Base-by-base conservation (phyloP, 305 asterid genomes). In the Lippia alba region DNA sequence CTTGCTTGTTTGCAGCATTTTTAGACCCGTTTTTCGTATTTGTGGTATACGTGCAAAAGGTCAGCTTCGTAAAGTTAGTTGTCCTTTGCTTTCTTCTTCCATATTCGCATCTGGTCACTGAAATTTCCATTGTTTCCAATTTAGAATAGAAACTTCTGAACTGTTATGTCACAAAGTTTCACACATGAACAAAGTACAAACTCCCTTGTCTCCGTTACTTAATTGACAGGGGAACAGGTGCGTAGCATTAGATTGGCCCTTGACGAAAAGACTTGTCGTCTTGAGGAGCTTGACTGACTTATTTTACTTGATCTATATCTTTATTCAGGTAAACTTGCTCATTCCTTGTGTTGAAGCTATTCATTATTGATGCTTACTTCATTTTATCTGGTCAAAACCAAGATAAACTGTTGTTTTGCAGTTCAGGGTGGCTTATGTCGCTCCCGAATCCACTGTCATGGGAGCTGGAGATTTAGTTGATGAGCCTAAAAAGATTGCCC, bases 391-490 rank as follows among this genome's bases (percentile, higher is more conserved):
- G 30, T 24, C 30, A 24, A 24, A 5, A 36, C 4, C 49, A 24
- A 24, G 30, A 24, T 24, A 24, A 64, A 11, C 67, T 12, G 40
- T 66, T 69, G 41, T 76, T 76, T 80, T 84, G 83, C 96, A 91
- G 97, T 89, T 89, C 71, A 83, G 91, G 82, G 69, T 92, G 78
- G 97, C 97, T 76, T 92, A 83, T 75, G 84, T 92, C 72, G 86
- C 88, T 76, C 96, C 97, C 62, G 96, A 88, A 75, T 81, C 97
- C 61, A 82, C 82, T 85, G 96, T 89, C 34, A 87, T 77, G 57
- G 96, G 97, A 57, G 83, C 97, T 64, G 97, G 96, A 63, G 96
- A 89, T 74, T 79, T 92, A 61, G 97, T 81, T 24, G 96, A 86
- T 60, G 81, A 86, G 64, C 97, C 96, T 61, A 86, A 72, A 81